phyloP scores from a whole-genome alignment of 176 grass and related monocot genomes.

The Melocanna baccifera region DNA sequence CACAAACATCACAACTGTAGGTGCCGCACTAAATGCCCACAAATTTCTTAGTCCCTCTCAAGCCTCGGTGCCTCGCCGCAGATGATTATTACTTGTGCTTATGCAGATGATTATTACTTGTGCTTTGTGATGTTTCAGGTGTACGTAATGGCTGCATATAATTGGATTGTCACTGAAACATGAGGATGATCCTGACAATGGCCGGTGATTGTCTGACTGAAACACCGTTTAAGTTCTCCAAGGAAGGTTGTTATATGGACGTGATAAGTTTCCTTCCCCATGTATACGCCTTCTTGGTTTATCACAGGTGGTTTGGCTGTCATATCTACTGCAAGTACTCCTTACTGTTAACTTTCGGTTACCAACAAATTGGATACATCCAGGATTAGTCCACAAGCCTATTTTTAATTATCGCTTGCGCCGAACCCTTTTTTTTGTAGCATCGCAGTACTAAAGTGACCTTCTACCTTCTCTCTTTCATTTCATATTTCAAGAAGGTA shows the following conservation, averaged over 20 bases:
- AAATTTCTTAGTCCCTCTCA: too few species aligned
- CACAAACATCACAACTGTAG: neutral
- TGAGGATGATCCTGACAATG: neutral
- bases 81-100: neutral
- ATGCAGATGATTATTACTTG: neutral
- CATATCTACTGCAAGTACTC: neutral
- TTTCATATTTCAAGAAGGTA: neutral
- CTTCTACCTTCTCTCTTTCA: neutral
- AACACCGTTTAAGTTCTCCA: neutral
- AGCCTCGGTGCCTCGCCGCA: neutral
- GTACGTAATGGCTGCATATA: neutral
- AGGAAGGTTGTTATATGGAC: too few species aligned
- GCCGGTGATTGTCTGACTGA: too few species aligned
- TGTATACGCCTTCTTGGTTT: neutral
- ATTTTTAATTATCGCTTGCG: neutral
- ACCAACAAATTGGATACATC: neutral
- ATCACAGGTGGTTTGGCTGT: neutral
- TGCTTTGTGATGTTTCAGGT: neutral
- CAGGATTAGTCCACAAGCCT: neutral
- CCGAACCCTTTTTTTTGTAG: neutral
- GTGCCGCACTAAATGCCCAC: too few species aligned
- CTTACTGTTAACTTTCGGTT: neutral
- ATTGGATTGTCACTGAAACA: neutral
- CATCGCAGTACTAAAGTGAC: neutral
- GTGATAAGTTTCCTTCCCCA: neutral